These are phyloP conservation scores for Elsinoe batatas DNA, from an alignment of 2,329 filamentous ascomycete species.

Conservation along the genomic window DNA sequence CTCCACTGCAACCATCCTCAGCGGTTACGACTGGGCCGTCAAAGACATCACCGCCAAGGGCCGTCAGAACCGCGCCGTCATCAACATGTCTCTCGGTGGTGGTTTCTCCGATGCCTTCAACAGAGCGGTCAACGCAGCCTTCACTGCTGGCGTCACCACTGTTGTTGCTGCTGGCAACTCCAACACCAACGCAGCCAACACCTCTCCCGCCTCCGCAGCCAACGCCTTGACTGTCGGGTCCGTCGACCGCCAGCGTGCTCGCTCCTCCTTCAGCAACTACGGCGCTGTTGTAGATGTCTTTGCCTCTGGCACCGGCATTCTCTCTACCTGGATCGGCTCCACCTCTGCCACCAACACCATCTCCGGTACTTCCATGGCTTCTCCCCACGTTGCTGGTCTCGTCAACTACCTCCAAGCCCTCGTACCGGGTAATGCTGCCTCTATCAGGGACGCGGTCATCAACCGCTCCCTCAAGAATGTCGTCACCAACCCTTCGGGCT, in stretches of 20 bases:
- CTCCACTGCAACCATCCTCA: constrained; percentile 44
- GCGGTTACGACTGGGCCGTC: constrained; percentile 48
- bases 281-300: constrained; percentile 31
- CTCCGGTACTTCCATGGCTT: constrained; percentile 55
- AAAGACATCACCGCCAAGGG: constrained; percentile 23
- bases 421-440: constrained; percentile 4
- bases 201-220: constrained; percentile 28
- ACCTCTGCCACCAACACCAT: constrained; percentile 38
- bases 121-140: constrained; percentile 39
- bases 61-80: constrained; percentile 35
- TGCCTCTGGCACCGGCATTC: constrained; percentile 28
- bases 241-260: constrained; percentile 21
- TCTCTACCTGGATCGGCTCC: constrained; percentile 39
- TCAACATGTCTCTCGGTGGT: constrained; percentile 49
- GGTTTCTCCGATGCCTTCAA: constrained; percentile 39
- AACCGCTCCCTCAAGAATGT: constrained; percentile 5
- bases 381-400: constrained; percentile 57
- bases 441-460: constrained; percentile 10
- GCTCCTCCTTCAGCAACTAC: constrained; percentile 33
- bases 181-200: constrained; percentile 21
- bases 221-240: constrained; percentile 30
- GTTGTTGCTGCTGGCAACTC: constrained; percentile 49
- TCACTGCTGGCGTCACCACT: constrained; percentile 39
- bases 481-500: constrained; percentile 11
- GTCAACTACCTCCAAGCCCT: constrained; percentile 45